Evolutionary conservation across 306 rosid species (phyloP).

Genomic region (Hippophae tibetana): DNA sequence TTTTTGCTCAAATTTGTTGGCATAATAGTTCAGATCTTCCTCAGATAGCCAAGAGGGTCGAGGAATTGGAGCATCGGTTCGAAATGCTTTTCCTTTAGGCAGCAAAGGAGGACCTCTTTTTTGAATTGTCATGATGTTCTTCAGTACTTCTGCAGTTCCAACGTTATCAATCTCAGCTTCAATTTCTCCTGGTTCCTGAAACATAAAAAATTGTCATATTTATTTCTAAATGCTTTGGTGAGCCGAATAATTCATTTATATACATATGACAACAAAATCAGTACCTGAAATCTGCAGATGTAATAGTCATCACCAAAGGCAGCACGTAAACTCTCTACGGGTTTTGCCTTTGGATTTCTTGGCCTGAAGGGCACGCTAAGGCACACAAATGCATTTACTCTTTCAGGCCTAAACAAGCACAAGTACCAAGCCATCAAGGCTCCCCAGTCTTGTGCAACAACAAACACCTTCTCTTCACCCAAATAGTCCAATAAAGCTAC

Average conservation of each 20-base stretch:
- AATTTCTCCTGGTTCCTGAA: background rate
- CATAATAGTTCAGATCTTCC: constrained; percentile 33
- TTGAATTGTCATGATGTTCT: background rate
- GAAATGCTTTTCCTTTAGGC: background rate
- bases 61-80: background rate
- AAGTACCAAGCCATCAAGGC: background rate
- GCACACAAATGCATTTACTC: background rate
- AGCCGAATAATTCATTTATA: background rate
- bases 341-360: background rate
- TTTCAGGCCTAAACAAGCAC: background rate
- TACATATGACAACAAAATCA: background rate
- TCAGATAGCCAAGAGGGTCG: constrained; percentile 41
- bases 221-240: too few species aligned
- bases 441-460: background rate
- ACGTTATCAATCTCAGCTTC: background rate
- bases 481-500: background rate
- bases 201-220: too few species aligned
- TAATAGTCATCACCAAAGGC: background rate
- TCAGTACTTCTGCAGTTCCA: background rate
- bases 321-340: background rate
- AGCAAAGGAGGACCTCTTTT: background rate
- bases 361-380: background rate
- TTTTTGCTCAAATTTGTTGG: constrained; percentile 24
- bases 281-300: background rate
- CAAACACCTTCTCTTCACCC: background rate